Conservation (phyloP, 495 filamentous ascomycete species). For the Penicillium canariense region DNA sequence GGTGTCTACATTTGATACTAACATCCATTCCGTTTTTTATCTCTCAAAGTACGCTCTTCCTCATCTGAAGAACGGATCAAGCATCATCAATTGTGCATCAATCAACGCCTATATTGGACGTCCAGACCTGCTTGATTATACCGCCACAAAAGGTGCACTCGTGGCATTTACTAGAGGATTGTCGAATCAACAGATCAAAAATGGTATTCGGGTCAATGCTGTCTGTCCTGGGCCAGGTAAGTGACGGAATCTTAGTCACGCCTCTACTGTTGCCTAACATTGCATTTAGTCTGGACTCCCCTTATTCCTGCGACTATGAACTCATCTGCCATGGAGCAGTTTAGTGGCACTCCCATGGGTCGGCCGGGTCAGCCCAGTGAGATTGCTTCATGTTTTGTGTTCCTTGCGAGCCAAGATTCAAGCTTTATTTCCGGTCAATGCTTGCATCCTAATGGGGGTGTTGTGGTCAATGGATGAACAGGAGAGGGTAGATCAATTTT, state of each 20-base stretch:
- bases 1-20: constrained; percentile 68
- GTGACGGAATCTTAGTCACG: background rate
- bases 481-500: too few relatives aligned
- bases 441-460: constrained; percentile 69
- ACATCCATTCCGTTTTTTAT: constrained; percentile 71
- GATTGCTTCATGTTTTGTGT: constrained; percentile 83
- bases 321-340: constrained; percentile 62
- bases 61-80: constrained; percentile 68
- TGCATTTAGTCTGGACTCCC: constrained; percentile 68
- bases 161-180: constrained; percentile 76
- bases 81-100: constrained; percentile 79
- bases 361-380: constrained; percentile 74
- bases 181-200: constrained; percentile 67
- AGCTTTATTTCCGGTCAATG: constrained; percentile 59
- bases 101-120: constrained; percentile 81
- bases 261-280: background rate
- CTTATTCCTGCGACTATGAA: constrained; percentile 75
- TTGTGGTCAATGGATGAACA: constrained; percentile 57
- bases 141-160: constrained; percentile 77
- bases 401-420: constrained; percentile 73
- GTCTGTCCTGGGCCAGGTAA: constrained; percentile 61
- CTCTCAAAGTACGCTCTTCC: constrained; percentile 75
- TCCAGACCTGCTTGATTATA: constrained; percentile 82
- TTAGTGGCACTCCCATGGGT: constrained; percentile 71
- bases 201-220: constrained; percentile 77